phyloP scores from a whole-genome alignment of 768 basidiomycete genomes.

The Mycena pura region DNA sequence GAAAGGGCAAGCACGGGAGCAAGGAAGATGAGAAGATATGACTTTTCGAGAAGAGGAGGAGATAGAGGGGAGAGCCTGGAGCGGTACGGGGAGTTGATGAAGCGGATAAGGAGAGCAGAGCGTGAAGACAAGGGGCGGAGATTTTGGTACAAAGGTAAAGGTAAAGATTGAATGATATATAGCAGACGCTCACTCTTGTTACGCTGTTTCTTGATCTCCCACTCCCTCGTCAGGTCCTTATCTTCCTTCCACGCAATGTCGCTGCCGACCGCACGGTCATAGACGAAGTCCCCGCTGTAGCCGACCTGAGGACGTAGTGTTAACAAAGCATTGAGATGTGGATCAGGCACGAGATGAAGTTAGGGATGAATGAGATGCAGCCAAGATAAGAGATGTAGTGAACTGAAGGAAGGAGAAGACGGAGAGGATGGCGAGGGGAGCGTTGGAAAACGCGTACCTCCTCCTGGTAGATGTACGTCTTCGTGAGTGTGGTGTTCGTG shows the following conservation, averaged over 20 bases:
- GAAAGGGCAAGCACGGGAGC: too few species aligned
- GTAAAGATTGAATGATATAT: too few species aligned
- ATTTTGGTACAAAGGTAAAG: neutral
- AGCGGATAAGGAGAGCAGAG: too few species aligned
- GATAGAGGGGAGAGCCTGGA: too few species aligned
- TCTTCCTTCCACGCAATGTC: slow-evolving; percentile 98
- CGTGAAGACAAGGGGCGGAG: neutral
- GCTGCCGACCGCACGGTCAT: slow-evolving; percentile 93
- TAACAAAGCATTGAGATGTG: too few species aligned
- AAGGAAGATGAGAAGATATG: too few species aligned
- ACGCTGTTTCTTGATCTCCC: slow-evolving; percentile 98
- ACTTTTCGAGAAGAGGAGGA: too few species aligned
- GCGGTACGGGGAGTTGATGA: too few species aligned
- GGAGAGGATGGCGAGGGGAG: too few species aligned
- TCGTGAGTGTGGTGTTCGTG: slow-evolving; percentile 80
- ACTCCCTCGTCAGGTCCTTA: slow-evolving; percentile 96
- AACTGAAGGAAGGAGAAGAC: neutral
- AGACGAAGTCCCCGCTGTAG: slow-evolving; percentile 97
- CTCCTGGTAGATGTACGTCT: slow-evolving; percentile 93
- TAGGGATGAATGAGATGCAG: neutral
- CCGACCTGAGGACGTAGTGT: slow-evolving; percentile 55
- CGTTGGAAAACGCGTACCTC: slow-evolving; percentile 50
- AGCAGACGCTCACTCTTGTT: slow-evolving; percentile 98
- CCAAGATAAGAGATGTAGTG: neutral
- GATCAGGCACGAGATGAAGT: too few species aligned